Percentiles rank a stretch among this genome's conserved stretches.
These are phyloP conservation scores for Pichia manshurica DNA, from an alignment of 805 yeast genomes.

Conservation along the genomic window DNA sequence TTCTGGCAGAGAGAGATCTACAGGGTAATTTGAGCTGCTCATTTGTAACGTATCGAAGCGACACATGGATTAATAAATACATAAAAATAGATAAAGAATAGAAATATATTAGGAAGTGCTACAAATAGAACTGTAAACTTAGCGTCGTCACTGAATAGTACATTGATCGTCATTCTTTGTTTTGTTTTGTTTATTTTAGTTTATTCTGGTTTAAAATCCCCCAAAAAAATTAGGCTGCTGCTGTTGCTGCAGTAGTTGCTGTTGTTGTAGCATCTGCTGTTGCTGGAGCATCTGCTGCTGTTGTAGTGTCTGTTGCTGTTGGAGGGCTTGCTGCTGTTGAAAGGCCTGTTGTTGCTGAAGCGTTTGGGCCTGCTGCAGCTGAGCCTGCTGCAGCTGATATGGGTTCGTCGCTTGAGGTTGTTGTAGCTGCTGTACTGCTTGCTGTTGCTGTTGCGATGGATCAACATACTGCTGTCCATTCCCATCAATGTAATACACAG, in stretches of 20 bases:
- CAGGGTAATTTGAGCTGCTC: not conserved
- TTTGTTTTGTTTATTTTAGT: too few species aligned
- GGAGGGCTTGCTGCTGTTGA: conserved; percentile 7
- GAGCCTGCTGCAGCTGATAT: conserved; percentile 5
- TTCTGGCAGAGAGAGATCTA: conserved; percentile 49
- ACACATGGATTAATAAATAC: too few species aligned
- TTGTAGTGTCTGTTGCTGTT: conserved; percentile 7
- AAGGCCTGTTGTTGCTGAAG: conserved; percentile 29
- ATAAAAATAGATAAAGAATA: too few species aligned
- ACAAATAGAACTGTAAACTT: too few species aligned
- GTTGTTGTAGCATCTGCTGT: conserved; percentile 14
- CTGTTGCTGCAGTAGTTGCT: conserved; percentile 14
- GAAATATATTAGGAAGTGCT: too few species aligned
- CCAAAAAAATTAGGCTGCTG: conserved; percentile 18
- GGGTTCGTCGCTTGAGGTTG: conserved; percentile 19
- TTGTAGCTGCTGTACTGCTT: conserved; percentile 17
- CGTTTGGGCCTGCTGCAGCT: conserved; percentile 21
- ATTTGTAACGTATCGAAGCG: not conserved
- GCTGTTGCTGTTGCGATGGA: conserved; percentile 33
- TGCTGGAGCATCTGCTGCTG: conserved; percentile 18
- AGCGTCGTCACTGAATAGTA: too few species aligned
- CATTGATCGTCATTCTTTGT: too few species aligned
- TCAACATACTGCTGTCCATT: conserved; percentile 60
- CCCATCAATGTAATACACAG: conserved; percentile 59
- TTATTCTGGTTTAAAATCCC: conserved; percentile 16